Conservation (phyloP, 176 grass and related monocot genomes). For the Zea luxurians region DNA sequence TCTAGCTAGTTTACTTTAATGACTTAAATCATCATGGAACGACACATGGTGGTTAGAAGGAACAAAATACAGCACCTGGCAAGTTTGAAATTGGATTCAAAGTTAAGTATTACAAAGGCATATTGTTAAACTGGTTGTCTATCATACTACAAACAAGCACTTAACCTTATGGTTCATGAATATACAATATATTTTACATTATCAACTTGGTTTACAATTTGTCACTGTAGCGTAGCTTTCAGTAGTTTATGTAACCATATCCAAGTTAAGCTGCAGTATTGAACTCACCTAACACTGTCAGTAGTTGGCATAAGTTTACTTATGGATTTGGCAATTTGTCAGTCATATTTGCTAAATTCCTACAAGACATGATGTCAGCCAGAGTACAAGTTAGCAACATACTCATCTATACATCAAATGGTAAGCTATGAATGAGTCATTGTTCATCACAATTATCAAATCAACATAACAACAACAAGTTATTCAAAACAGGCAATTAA, state of each 20-base stretch:
- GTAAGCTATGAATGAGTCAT: slow-evolving; percentile 15
- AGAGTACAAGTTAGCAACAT: slow-evolving; percentile 24
- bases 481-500: slow-evolving; percentile 24
- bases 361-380: slow-evolving; percentile 33
- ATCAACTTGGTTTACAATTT: slow-evolving; percentile 18
- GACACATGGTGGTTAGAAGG: slow-evolving; percentile 19
- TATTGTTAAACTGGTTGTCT: neutral
- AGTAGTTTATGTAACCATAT: slow-evolving; percentile 25
- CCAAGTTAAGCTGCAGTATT: slow-evolving; percentile 7
- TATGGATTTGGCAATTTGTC: slow-evolving; percentile 69
- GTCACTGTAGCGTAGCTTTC: neutral
- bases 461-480: slow-evolving; percentile 12
- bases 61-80: neutral
- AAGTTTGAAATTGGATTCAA: neutral
- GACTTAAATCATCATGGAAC: neutral
- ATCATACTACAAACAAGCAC: neutral
- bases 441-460: slow-evolving; percentile 17
- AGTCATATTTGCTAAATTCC: slow-evolving; percentile 59
- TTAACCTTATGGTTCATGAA: slow-evolving; percentile 13
- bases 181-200: neutral
- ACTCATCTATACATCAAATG: slow-evolving; percentile 12
- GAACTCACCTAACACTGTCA: slow-evolving; percentile 63
- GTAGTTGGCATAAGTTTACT: slow-evolving; percentile 65
- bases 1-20: slow-evolving; percentile 12
- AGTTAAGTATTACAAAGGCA: neutral